Base-by-base conservation (phyloP, 148 eudicot genomes). In the Oxyria digyna region DNA sequence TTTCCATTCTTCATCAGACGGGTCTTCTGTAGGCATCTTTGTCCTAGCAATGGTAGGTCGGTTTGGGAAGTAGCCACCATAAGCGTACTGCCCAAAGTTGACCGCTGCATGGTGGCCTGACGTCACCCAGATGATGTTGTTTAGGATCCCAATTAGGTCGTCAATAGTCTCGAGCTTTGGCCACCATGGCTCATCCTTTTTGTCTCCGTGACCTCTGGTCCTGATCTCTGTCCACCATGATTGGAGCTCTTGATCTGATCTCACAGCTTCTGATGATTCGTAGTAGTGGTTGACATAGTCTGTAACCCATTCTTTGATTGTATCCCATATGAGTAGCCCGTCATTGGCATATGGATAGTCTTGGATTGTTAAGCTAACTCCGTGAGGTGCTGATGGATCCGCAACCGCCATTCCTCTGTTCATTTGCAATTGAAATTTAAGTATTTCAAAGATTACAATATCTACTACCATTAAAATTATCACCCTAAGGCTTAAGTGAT, bases 71-170 rank as follows among this genome's bases (percentile, higher is more conserved):
- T 83, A 91, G 1, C 87, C 97, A 9, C 75, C 91, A 31, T 64
- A 91, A 18, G 74, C 74, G 20, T 89, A 91, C 29, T 91, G 97
- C 0, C 92, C 91, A 13, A 91, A 91, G 83, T 91, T 91, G 31
- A 89, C 89, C 0, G 97, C 94, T 0, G 96, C 81, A 57, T 91
- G 97, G 82, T 91, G 96, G 17, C 91, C 93, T 1, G 93, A 89
- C 9, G 85, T 24, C 11, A 87, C 86, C 97, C 97, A 92, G 4
- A 84, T 87, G 45, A 92, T 89, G 20, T 71, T 89, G 38, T 89
- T 85, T 21, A 87, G 50, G 59, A 89, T 79, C 10, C 72, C 72
- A 3, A 83, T 72, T 1, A 92, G 78, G 67, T 84, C 89, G 0
- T 69, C 45, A 0, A 45, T 71, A 18, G 83, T 87, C 4, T 82